Conservation (phyloP, 192 early-diverging fungal genomes). For the Coemansia sp. region DNA sequence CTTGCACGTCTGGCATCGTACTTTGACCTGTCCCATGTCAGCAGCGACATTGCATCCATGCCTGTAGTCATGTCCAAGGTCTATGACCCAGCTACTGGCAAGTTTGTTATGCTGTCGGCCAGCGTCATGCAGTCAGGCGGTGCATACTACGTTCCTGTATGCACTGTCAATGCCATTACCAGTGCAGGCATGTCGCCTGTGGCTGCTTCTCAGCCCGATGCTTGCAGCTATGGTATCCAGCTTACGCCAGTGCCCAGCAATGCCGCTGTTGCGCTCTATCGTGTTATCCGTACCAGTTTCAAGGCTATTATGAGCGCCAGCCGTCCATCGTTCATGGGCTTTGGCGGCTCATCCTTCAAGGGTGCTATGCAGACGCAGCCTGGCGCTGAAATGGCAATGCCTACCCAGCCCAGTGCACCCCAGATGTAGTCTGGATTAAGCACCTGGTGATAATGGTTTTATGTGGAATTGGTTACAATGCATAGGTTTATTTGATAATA, state of each 20-base stretch:
- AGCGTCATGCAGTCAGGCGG: conserved; percentile 14
- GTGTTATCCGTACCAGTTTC: not conserved
- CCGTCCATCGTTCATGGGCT: not conserved
- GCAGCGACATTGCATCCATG: conserved; percentile 1
- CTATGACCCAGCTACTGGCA: conserved; percentile 24
- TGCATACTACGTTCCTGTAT: conserved; percentile 35
- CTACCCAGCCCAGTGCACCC: not conserved
- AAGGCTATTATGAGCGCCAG: not conserved
- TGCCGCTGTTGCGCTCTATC: conserved; percentile 2
- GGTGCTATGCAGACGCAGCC: not conserved
- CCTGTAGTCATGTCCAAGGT: conserved; percentile 13
- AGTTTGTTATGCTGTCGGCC: conserved; percentile 22
- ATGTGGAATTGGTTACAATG: not conserved
- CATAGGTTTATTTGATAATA: not conserved
- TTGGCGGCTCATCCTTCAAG: not conserved
- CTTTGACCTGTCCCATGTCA: conserved; percentile 23
- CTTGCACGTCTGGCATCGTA: conserved; percentile 12
- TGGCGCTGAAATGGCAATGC: not conserved
- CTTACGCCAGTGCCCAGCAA: conserved; percentile 15
- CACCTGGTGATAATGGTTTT: not conserved
- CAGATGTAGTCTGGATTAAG: not conserved
- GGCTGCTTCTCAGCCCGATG: not conserved
- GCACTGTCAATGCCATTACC: conserved; percentile 22
- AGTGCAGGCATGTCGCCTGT: not conserved
- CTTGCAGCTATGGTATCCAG: conserved; percentile 4